Evolutionary conservation across 1,139 yeast species (phyloP), one percentile per base, ranked within the genome.

Genomic region (Blastobotrys buckinghamii): DNA sequence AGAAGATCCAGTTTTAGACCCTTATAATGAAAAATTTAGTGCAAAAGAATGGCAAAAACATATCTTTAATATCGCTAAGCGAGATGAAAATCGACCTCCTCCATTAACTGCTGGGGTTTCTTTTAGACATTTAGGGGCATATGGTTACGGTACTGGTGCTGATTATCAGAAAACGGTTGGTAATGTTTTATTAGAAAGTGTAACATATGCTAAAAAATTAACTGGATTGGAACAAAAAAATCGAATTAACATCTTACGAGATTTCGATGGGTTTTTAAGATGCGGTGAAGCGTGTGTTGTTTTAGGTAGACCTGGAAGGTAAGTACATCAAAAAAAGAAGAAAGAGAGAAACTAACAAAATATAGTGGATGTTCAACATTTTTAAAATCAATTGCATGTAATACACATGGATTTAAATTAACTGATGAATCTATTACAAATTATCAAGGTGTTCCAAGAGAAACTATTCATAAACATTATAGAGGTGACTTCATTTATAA

Each of bases 261-360:
- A 82, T 20, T 80, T 83, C 81, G 86, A 83, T 55, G 90, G 84
- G 26, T 59, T 81, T 6, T 70, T 82, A 53, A 70, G 72, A 40
- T 84, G 92, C 0, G 90, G 95, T 48, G 86, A 84, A 58, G 71
- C 85, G 48, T 77, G 86, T 5, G 87, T 85, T 44, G 94, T 84
- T 1, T 68, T 84, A 37, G 94, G 94, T 39, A 77, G 90, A 63
- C 94, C 94, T 0, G 94, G 94, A 27, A 49, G 52, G 52, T 49
- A 39, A 24, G 52, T 46, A 29, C 12, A 29, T 8, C 13, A 35
- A 34, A 12, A n/a, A 20, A 16, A 13, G n/a, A 12, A 13, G 24
- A n/a, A 26, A 15, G 27, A n/a, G 19, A 29, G 8, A 26, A 24
- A 34, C 44, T 43, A 36, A 45, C 38, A 33, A 43, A 13, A 17